Conservation (phyloP, 2,329 filamentous ascomycete species). For the Aureobasidium lini region DNA sequence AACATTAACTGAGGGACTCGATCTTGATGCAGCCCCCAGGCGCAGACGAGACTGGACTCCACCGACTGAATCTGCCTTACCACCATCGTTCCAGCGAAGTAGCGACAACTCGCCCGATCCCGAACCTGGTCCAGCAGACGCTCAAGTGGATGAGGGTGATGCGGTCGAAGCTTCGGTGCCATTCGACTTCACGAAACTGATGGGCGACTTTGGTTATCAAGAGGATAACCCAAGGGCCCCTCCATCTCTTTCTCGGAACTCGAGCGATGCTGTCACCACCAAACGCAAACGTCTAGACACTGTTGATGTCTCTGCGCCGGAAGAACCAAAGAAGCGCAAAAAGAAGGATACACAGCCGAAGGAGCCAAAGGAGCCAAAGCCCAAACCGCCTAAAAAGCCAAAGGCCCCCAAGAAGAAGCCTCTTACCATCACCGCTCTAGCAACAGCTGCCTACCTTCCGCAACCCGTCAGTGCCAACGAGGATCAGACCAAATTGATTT, state of each 20-base stretch:
- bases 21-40: constrained; percentile 3
- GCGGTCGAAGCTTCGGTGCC: neutral
- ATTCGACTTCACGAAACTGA: neutral
- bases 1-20: neutral
- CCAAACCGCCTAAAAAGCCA: constrained; percentile 37
- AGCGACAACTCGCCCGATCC: neutral
- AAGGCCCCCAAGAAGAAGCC: constrained; percentile 61
- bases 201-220: constrained; percentile 13
- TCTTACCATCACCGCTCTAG: constrained; percentile 69
- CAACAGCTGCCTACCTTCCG: constrained; percentile 60
- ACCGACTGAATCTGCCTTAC: neutral
- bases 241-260: neutral
- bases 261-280: neutral
- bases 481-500: constrained; percentile 26
- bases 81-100: constrained; percentile 12
- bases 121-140: neutral
- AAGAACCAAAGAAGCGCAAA: neutral
- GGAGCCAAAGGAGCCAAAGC: constrained; percentile 15
- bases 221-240: neutral
- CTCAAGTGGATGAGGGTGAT: neutral
- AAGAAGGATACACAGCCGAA: constrained; percentile 11
- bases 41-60: constrained; percentile 11
- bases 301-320: neutral
- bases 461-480: constrained; percentile 21
- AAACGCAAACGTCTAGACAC: constrained; percentile 9